These are phyloP conservation scores for Neurospora terricola DNA, from an alignment of 495 filamentous ascomycete genomes.

Conservation along the genomic window DNA sequence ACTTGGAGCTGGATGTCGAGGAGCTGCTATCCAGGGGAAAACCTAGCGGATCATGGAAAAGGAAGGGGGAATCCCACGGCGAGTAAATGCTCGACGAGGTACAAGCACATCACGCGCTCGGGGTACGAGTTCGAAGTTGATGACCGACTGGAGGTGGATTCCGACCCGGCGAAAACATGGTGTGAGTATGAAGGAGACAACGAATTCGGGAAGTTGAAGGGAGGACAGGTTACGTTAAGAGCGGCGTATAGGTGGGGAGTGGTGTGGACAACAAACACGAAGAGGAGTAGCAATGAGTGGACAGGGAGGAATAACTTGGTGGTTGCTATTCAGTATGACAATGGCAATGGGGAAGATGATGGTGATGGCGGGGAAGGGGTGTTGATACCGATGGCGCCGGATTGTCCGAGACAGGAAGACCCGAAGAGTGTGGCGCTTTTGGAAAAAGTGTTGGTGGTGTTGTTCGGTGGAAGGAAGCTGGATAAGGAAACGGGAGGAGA, in stretches of 20 bases:
- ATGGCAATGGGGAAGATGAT: neutral
- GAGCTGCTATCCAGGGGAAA: neutral
- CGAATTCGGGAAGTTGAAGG: neutral
- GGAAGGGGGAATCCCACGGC: neutral
- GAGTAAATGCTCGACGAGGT: neutral
- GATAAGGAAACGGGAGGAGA: neutral
- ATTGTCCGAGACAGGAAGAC: slow-evolving; percentile 3
- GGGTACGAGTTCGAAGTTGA: slow-evolving; percentile 1
- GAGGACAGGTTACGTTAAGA: slow-evolving; percentile 1
- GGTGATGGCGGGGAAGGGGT: neutral
- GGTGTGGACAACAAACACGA: neutral
- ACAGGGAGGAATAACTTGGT: neutral
- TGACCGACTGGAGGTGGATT: slow-evolving; percentile 1
- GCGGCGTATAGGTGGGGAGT: slow-evolving; percentile 1
- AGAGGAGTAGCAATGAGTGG: neutral
- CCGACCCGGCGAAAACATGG: neutral
- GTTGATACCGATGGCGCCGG: slow-evolving; percentile 1
- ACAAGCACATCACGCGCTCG: slow-evolving; percentile 5
- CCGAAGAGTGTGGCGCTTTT: slow-evolving; percentile 2
- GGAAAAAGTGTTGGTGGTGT: slow-evolving; percentile 1
- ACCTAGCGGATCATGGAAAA: neutral
- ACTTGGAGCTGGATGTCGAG: slow-evolving; percentile 10
- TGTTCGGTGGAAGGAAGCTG: slow-evolving; percentile 5
- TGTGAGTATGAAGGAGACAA: slow-evolving; percentile 6
- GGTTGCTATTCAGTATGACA: neutral